Percentiles rank a stretch among this genome's conserved stretches.
phyloP scores from a whole-genome alignment of 1,284 basidiomycete genomes.

The Xerocomus nothofagi region DNA sequence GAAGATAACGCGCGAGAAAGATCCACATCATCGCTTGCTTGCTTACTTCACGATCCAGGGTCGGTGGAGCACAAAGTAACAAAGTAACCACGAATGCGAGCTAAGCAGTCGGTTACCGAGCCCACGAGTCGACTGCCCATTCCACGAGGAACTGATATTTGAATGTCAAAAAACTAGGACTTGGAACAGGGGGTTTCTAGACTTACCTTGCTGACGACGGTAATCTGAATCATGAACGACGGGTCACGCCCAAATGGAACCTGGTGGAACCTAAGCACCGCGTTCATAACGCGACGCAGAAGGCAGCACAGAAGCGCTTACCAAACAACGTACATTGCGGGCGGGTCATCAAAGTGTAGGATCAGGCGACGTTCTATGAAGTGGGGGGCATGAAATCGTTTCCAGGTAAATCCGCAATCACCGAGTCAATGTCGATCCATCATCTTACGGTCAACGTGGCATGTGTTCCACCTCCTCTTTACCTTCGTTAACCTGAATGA shows the following conservation, averaged over 20 bases:
- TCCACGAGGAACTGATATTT: not conserved
- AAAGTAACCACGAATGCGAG: not conserved
- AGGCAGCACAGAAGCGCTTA: not conserved
- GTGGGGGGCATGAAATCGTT: constrained; percentile 12
- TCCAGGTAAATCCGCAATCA: not conserved
- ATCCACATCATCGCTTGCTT: constrained; percentile 1
- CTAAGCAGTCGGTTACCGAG: not conserved
- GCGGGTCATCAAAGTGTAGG: constrained; percentile 3
- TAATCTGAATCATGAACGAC: not conserved
- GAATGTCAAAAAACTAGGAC: not conserved
- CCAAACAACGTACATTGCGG: constrained; percentile 7
- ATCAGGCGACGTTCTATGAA: constrained; percentile 13
- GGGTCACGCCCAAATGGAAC: no score
- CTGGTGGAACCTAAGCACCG: no score
- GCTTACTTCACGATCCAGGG: not conserved
- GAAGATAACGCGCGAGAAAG: constrained; percentile 7
- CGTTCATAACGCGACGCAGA: no score
- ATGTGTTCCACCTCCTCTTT: not conserved
- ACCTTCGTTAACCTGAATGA: not conserved
- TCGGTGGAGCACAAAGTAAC: not conserved
- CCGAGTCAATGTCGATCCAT: not conserved
- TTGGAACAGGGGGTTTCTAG: not conserved
- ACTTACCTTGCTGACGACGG: not conserved
- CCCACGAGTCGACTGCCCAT: not conserved
- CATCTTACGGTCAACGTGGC: not conserved